Conservation (phyloP, 345 rosid genomes). For the Conringia planisiliqua region DNA sequence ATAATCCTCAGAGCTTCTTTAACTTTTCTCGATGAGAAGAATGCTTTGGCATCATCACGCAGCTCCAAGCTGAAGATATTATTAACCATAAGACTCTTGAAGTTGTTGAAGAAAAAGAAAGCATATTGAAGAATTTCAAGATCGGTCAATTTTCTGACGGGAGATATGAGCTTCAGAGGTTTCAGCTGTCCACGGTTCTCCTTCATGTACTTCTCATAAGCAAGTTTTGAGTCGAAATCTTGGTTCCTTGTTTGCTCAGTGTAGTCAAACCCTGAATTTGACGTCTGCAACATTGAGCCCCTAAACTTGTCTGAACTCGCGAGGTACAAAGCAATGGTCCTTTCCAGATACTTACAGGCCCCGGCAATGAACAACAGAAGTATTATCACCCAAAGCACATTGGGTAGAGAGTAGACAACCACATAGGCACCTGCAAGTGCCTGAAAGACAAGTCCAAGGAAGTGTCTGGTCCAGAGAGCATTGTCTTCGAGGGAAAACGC, state of each 20-base stretch:
- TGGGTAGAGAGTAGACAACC: conserved; percentile 7
- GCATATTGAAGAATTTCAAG: conserved; percentile 16
- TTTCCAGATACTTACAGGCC: conserved; percentile 36
- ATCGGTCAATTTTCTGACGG: background rate
- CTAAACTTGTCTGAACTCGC: conserved; percentile 17
- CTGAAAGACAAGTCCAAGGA: conserved; percentile 27
- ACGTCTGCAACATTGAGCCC: background rate
- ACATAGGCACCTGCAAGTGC: conserved; percentile 21
- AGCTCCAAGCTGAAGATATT: conserved; percentile 19
- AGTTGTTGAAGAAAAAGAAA: conserved; percentile 3
- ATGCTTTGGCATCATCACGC: conserved; percentile 5
- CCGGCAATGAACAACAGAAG: conserved; percentile 14
- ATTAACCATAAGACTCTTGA: conserved; percentile 24
- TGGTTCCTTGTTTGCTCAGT: background rate
- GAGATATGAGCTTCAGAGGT: background rate
- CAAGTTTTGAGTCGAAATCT: background rate
- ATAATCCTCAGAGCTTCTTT: conserved; percentile 34
- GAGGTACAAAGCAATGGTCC: conserved; percentile 28
- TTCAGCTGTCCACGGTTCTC: background rate
- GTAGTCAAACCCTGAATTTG: background rate
- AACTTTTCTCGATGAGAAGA: background rate
- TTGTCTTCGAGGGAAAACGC: conserved; percentile 39
- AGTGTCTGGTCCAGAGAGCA: conserved; percentile 37
- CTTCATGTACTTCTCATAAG: background rate
- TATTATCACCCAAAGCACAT: background rate